Base-by-base conservation (phyloP, 1,139 yeast species). In the Saccharomycopsis phalli region DNA sequence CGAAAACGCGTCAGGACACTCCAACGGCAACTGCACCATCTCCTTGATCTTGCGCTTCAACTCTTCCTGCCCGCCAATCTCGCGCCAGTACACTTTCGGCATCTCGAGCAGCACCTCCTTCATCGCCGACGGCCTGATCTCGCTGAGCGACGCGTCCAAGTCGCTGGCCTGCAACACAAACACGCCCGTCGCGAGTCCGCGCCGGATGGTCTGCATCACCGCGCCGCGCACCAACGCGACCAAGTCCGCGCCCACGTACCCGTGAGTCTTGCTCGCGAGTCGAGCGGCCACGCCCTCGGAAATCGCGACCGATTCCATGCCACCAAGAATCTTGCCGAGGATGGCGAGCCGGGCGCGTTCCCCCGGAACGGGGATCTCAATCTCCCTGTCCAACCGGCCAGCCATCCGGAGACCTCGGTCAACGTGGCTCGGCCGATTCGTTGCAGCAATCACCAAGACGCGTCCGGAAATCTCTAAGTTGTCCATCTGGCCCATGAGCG, bases 51-150 rank as follows among this genome's bases (percentile, higher is more conserved):
- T 83, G 47, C 69, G 69, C 54, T 91, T 91, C 44, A 91, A 68
- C 16, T 74, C 79, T 17, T 80, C 78, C 58, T 91, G 97, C 1
- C 99, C 99, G 16, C 98, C 98, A 51, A 91, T 88, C 60, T 93
- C 98, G 11, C 75, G 64, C 98, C 98, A 91, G 49, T 74, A 70
- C 1, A 88, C 94, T 54, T 86, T 83, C 3, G 98, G 97, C 71
- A 88, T 84, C 53, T 91, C 99, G 41, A 91, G 65, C 46, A 87
- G 79, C 42, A 88, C 84, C 55, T 93, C 98, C 46, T 95, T 71
- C 98, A 93, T 91, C 2, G 97, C 98, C 46, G 94, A 82, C 1
- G 98, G 98, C 38, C 94, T 69, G 5, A 91, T 76, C 25, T 83
- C 93, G 1, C 77, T 63, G 54, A 87, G 59, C 0, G 96, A 91